Evolutionary conservation across 345 rosid genomes (phyloP).

Genomic region (Linum usitatissimum): DNA sequence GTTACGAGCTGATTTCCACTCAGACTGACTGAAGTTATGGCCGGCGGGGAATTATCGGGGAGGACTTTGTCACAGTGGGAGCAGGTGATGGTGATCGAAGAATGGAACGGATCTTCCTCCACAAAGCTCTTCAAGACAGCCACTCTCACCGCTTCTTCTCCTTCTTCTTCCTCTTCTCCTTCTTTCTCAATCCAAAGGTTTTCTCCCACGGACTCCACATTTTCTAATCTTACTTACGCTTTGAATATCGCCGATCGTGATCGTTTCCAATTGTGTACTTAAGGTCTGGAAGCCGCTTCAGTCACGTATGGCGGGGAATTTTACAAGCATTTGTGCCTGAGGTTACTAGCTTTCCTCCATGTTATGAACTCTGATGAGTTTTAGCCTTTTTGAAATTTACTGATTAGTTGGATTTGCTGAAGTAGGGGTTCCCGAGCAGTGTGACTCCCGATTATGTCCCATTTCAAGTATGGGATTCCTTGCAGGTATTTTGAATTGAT

Average conservation of each 20-base stretch:
- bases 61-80: neutral
- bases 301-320: constrained; percentile 66
- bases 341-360: constrained; percentile 23
- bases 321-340: constrained; percentile 91
- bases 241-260: neutral
- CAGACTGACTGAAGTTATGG: neutral
- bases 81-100: constrained; percentile 32
- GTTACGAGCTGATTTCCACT: neutral
- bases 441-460: constrained; percentile 84
- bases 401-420: neutral
- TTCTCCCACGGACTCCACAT: neutral
- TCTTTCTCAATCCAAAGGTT: constrained; percentile 55
- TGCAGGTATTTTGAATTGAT: constrained; percentile 44
- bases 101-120: constrained; percentile 80
- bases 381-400: neutral
- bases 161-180: constrained; percentile 53
- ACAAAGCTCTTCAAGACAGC: constrained; percentile 62
- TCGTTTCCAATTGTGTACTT: neutral
- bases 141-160: constrained; percentile 33
- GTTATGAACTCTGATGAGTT: neutral
- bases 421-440: constrained; percentile 77
- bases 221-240: neutral
- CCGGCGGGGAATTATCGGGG: neutral
- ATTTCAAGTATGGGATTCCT: constrained; percentile 83
- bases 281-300: constrained; percentile 56